Percentiles rank a stretch among this genome's conserved stretches.
phyloP scores from a whole-genome alignment of 768 basidiomycete genomes.

The Pleurotus cornucopiae region DNA sequence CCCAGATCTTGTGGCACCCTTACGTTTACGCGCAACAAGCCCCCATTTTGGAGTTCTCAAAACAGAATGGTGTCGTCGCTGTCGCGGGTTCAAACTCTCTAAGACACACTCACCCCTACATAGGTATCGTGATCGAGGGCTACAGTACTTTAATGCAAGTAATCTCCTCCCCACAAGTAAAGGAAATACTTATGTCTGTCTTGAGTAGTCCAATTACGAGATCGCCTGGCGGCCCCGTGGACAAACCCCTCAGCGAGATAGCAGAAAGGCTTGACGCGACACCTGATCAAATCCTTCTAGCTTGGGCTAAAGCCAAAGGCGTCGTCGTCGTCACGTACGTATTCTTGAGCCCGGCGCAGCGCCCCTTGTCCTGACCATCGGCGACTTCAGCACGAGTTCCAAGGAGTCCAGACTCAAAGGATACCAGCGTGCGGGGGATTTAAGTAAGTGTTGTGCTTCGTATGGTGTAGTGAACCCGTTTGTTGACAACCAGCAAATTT shows the following conservation, averaged over 20 bases:
- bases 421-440: constrained; percentile 64
- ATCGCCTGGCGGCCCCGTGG: constrained; percentile 59
- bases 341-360: neutral
- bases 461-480: no score
- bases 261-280: constrained; percentile 46
- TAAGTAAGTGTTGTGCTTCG: constrained; percentile 33
- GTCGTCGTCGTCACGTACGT: constrained; percentile 59
- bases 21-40: constrained; percentile 57
- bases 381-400: constrained; percentile 63
- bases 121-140: constrained; percentile 59
- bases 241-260: constrained; percentile 51
- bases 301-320: constrained; percentile 70
- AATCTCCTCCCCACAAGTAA: neutral
- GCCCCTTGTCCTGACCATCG: neutral
- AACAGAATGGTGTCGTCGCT: constrained; percentile 31
- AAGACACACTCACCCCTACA: neutral
- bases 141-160: constrained; percentile 65
- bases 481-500: neutral
- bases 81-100: no score
- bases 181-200: neutral
- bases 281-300: constrained; percentile 65
- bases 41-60: constrained; percentile 53
- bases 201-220: constrained; percentile 51
- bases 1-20: constrained; percentile 64
- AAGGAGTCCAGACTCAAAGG: constrained; percentile 62